Conservation (phyloP, 495 filamentous ascomycete genomes). For the Oleoguttula mirabilis region DNA sequence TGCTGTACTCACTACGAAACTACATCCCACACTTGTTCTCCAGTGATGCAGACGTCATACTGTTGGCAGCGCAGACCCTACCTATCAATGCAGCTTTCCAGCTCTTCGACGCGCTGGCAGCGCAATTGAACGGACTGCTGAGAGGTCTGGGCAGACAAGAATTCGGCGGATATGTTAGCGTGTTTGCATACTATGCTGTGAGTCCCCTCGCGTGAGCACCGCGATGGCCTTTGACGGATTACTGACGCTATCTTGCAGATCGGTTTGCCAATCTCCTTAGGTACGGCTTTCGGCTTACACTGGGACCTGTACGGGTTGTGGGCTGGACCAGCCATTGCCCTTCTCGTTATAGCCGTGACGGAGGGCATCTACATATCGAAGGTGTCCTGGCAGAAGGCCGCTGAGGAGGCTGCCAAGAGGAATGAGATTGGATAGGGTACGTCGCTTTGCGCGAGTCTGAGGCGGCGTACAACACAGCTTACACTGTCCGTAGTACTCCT, state of each 20-base stretch:
- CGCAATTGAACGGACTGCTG: conserved; percentile 69
- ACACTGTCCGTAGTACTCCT: too few species aligned
- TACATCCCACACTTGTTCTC: conserved; percentile 72
- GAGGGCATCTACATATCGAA: conserved; percentile 55
- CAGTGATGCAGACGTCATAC: conserved; percentile 63
- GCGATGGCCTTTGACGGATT: background rate
- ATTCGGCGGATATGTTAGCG: conserved; percentile 75
- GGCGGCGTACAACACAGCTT: too few species aligned
- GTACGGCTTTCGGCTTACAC: conserved; percentile 54
- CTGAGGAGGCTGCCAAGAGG: conserved; percentile 56
- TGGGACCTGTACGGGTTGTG: conserved; percentile 72
- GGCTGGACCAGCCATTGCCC: conserved; percentile 36
- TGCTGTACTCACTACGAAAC: conserved; percentile 51
- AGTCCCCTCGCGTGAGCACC: conserved; percentile 4
- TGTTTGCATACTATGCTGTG: conserved; percentile 68
- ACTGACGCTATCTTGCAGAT: conserved; percentile 31
- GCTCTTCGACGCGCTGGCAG: conserved; percentile 68
- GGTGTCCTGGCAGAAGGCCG: conserved; percentile 61
- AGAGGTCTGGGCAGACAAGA: conserved; percentile 76
- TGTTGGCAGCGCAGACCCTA: conserved; percentile 56
- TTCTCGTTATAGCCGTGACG: conserved; percentile 43
- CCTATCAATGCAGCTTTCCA: conserved; percentile 80
- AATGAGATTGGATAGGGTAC: conserved; percentile 38
- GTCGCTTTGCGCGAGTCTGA: too few species aligned
- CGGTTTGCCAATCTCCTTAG: conserved; percentile 73